phyloP scores from a whole-genome alignment of 164 flowering plant species.

The Berberis vulgaris region DNA sequence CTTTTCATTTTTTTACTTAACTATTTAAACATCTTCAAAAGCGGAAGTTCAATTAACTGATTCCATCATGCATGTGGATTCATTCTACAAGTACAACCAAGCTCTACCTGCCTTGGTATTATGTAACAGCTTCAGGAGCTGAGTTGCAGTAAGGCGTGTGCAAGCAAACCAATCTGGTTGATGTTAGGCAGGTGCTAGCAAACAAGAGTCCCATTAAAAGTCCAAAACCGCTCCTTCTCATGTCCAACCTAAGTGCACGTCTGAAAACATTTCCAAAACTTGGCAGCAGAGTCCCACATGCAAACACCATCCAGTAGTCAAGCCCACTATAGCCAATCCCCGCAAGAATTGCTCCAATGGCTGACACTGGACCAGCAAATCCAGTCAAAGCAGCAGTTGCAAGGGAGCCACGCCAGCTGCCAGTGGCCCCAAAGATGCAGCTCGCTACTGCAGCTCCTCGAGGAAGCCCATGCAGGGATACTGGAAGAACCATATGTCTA shows the following conservation, averaged over 20 bases:
- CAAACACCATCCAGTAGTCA: conserved; percentile 81
- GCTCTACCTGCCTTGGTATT: conserved; percentile 2
- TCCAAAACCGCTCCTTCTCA: conserved; percentile 45
- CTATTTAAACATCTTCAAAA: too few relatives aligned
- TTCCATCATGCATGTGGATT: background rate
- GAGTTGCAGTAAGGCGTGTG: conserved; percentile 92
- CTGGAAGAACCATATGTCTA: conserved; percentile 86
- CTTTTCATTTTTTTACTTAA: too few relatives aligned
- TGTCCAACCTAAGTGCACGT: conserved; percentile 55
- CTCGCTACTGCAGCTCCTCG: conserved; percentile 95
- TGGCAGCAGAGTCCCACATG: conserved; percentile 80
- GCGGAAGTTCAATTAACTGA: background rate
- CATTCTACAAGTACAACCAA: background rate
- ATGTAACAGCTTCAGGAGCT: conserved; percentile 92
- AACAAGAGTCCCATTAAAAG: conserved; percentile 48
- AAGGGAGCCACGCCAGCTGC: conserved; percentile 78
- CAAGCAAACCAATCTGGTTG: conserved; percentile 78
- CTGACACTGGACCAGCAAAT: conserved; percentile 74
- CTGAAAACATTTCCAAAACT: conserved; percentile 41
- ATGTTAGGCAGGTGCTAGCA: conserved; percentile 56
- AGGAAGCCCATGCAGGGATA: conserved; percentile 89
- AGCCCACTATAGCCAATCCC: conserved; percentile 83
- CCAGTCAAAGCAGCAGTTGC: conserved; percentile 73
- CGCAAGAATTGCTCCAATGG: conserved; percentile 81
- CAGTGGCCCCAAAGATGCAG: conserved; percentile 83